Evolutionary conservation across 1,284 basidiomycete species (phyloP).

Genomic region (Ganoderma multipileum): DNA sequence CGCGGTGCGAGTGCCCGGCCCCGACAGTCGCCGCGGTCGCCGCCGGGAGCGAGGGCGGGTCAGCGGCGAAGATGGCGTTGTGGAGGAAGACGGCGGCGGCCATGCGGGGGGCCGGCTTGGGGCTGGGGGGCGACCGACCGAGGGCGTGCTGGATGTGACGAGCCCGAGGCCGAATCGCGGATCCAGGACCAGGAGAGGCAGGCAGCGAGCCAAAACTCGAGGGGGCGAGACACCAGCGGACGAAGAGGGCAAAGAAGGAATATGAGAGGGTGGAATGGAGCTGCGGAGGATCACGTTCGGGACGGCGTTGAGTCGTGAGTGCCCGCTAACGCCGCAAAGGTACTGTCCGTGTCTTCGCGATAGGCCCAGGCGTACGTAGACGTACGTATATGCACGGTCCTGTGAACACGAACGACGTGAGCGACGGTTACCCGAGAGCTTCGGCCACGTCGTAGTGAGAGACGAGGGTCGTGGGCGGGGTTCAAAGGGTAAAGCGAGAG

Average conservation of each 20-base stretch:
- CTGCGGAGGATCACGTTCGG: slow-evolving; percentile 1
- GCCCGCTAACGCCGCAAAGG: slow-evolving; percentile 18
- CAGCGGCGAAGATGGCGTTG: slow-evolving; percentile 56
- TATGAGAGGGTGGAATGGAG: slow-evolving; percentile 1
- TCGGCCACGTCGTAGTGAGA: background rate
- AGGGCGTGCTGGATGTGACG: slow-evolving; percentile 4
- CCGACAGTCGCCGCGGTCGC: slow-evolving; percentile 14
- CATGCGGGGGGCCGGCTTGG: slow-evolving; percentile 17
- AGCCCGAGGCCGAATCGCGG: background rate
- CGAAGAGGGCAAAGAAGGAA: background rate
- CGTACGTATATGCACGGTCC: background rate
- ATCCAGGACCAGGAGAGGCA: slow-evolving; percentile 2
- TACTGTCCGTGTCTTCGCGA: background rate
- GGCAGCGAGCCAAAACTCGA: background rate
- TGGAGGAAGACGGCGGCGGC: slow-evolving; percentile 58
- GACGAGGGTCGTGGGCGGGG: background rate
- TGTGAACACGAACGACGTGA: slow-evolving; percentile 4
- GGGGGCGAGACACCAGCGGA: background rate
- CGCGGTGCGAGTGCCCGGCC: slow-evolving; percentile 27
- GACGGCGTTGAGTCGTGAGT: slow-evolving; percentile 3
- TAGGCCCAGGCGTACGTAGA: background rate
- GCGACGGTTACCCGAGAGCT: background rate
- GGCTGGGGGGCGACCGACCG: background rate
- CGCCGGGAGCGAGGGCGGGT: slow-evolving; percentile 39
- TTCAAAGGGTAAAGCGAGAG: background rate